These are phyloP conservation scores for Erigeron canadensis DNA, from an alignment of 129 eudicot species.

Conservation along the genomic window DNA sequence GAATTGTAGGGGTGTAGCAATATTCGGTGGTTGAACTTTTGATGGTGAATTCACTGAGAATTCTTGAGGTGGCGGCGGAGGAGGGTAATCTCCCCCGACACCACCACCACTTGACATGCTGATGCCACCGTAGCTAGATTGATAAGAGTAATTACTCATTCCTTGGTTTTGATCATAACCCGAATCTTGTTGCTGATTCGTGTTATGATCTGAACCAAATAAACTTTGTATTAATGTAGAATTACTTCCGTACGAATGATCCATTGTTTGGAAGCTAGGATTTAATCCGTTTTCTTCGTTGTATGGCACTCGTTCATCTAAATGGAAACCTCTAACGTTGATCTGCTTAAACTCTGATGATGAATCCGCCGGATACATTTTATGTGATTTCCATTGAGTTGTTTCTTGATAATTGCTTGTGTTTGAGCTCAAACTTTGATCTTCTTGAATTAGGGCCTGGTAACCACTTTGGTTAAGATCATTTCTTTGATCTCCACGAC, in stretches of 20 bases:
- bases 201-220: constrained; percentile 50
- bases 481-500: constrained; percentile 58
- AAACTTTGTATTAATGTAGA: constrained; percentile 52
- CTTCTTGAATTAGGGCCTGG: constrained; percentile 64
- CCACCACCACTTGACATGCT: constrained; percentile 20
- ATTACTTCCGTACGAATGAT: constrained; percentile 47
- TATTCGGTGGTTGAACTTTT: constrained; percentile 29
- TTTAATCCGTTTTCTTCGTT: constrained; percentile 27
- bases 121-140: constrained; percentile 36
- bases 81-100: constrained; percentile 27
- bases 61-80: constrained; percentile 29
- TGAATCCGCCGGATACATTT: constrained; percentile 41
- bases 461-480: constrained; percentile 56
- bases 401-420: constrained; percentile 44
- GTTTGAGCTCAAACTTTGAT: constrained; percentile 50
- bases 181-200: constrained; percentile 41
- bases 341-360: constrained; percentile 36
- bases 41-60: constrained; percentile 48
- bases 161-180: constrained; percentile 41
- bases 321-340: constrained; percentile 41
- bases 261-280: constrained; percentile 47
- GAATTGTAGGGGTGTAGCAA: constrained; percentile 34
- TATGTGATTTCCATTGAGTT: constrained; percentile 52
- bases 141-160: constrained; percentile 31
- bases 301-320: constrained; percentile 34